Base-by-base conservation (phyloP, 2,329 filamentous ascomycete genomes). In the Fusarium sp. region DNA sequence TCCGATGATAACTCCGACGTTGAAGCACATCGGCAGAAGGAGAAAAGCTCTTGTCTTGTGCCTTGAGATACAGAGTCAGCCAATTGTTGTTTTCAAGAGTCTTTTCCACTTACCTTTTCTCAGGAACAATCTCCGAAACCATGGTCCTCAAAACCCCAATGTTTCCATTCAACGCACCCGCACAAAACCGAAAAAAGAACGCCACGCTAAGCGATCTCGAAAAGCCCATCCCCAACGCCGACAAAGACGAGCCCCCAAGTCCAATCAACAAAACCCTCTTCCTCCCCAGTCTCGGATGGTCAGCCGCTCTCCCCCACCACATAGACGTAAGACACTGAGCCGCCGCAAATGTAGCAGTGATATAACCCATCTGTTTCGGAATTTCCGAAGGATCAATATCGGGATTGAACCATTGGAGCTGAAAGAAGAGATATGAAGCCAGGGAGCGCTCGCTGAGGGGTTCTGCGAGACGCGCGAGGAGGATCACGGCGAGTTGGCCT, bases 261-360 rank as follows among this genome's bases (percentile, higher is more conserved):
- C 95, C 94, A 60, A 97, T 90, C 60, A 97, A 83, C 23, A 97
- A 85, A 19, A 96, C 93, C 21, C 87, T 88, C 82, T 97, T 97
- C 54, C 94, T 88, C 2, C 94, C 95, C 64, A 89, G 87, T 62
- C 83, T 85, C 42, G 89, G 88, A 11, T 87, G 87, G 77, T 91
- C 88, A 11, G 92, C 90, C 7, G 95, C 83, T 1, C 92, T 86
- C 0, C 94, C 94, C 94, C 94, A 97, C 68, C 94, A 81, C 80
- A 97, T 91, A 6, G 94, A 94, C 2, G 94, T 97, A 28, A 94
- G 79, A 78, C 96, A 96, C 80, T 97, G 94, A 0, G 93, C 92
- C 0, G 91, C 92, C 0, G 93, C 95, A 79, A 97, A 97, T 43
- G 91, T 91, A 18, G 92, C 94, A 53, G 93, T 90, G 30, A 97